Conservation (phyloP, 441 rosid genomes). For the Rhodomyrtus psidioides region DNA sequence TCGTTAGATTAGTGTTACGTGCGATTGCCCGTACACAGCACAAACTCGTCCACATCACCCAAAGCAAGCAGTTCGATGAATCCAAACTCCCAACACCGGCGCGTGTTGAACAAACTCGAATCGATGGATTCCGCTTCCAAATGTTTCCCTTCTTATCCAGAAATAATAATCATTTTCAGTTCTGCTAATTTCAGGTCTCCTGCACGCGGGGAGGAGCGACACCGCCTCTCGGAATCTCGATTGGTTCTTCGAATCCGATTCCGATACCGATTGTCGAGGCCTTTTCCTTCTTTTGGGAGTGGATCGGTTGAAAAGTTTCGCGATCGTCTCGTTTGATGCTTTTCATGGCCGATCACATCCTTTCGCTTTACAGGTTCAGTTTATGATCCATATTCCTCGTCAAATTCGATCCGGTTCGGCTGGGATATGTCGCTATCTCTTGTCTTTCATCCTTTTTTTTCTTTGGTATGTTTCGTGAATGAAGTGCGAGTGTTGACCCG, state of each 20-base stretch:
- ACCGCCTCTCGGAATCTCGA: not conserved
- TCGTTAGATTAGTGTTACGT: not conserved
- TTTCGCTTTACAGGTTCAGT: conserved; percentile 14
- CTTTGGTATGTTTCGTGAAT: not conserved
- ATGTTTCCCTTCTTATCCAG: not conserved
- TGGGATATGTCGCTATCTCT: not conserved
- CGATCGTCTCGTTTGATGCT: not conserved
- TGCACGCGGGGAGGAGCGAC: not conserved
- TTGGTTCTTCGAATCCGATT: not conserved
- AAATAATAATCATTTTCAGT: not conserved
- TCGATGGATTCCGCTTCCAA: not conserved
- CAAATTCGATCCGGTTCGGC: not conserved
- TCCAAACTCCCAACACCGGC: not conserved
- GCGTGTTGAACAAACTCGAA: not conserved
- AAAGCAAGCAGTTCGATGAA: not conserved
- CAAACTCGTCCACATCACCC: not conserved
- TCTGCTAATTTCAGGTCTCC: not conserved
- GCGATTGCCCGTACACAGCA: not conserved
- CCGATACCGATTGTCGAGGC: not conserved
- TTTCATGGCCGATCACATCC: conserved; percentile 21
- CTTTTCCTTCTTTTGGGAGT: not conserved
- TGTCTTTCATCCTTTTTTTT: not conserved
- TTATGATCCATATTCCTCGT: conserved; percentile 7
- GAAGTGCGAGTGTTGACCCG: not conserved
- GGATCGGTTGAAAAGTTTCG: not conserved